Conservation (phyloP, 2,329 filamentous ascomycete genomes). For the Xylaria hypoxylon region DNA sequence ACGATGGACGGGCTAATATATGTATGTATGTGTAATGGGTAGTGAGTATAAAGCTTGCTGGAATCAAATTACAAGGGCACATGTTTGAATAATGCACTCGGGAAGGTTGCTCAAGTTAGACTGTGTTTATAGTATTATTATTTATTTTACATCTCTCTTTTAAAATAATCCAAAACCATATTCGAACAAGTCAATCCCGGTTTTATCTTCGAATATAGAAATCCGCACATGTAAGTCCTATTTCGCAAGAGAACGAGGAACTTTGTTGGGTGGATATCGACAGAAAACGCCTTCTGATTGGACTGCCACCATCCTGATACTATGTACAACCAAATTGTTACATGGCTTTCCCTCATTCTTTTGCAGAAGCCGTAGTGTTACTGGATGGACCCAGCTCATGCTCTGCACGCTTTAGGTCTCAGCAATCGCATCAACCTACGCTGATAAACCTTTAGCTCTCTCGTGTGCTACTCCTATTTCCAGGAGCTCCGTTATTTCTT, state of each 20-base stretch:
- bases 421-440: not conserved
- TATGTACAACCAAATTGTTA: conserved; percentile 14
- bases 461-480: not conserved
- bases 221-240: not conserved
- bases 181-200: not conserved
- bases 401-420: not conserved
- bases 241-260: not conserved
- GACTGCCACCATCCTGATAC: not conserved
- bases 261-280: not conserved
- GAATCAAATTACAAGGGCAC: not conserved
- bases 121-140: not conserved
- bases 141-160: too few species aligned
- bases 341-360: conserved; percentile 3
- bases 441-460: not conserved
- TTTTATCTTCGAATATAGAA: not conserved
- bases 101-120: not conserved
- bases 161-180: not conserved
- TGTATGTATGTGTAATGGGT: not conserved
- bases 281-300: conserved; percentile 10
- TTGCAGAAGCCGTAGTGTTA: not conserved
- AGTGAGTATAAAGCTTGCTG: not conserved
- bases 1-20: not conserved
- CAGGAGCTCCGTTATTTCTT: conserved; percentile 5
- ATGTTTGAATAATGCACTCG: not conserved
- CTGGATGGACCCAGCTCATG: not conserved